These are phyloP conservation scores for Nakazawaea laoshanensis DNA, from an alignment of 805 yeast genomes.

Conservation along the genomic window DNA sequence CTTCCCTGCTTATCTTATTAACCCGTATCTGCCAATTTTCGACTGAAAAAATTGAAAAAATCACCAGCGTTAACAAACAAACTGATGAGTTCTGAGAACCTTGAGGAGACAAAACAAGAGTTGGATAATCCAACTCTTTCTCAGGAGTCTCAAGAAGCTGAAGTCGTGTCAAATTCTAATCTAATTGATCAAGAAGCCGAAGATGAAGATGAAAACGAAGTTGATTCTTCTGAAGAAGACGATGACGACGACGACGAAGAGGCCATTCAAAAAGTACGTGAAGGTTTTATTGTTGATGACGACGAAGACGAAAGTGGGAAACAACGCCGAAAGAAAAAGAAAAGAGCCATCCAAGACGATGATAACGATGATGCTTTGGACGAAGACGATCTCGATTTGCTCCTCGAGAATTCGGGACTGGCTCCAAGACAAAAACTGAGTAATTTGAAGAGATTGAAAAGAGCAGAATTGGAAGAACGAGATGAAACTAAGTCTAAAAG, in stretches of 20 bases:
- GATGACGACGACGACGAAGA: constrained; percentile 85
- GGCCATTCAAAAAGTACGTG: constrained; percentile 73
- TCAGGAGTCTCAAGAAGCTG: too few species aligned
- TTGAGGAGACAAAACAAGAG: too few species aligned
- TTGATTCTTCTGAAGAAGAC: constrained; percentile 83
- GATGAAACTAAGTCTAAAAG: constrained; percentile 16
- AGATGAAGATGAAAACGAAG: constrained; percentile 27
- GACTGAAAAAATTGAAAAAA: too few species aligned
- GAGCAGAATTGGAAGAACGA: constrained; percentile 32
- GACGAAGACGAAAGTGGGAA: constrained; percentile 63
- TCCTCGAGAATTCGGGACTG: constrained; percentile 86
- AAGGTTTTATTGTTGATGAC: constrained; percentile 91
- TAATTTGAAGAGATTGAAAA: constrained; percentile 75
- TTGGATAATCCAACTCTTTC: too few species aligned
- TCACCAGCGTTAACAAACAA: too few species aligned
- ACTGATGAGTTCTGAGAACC: too few species aligned
- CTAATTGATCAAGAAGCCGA: too few species aligned
- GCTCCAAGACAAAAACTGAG: constrained; percentile 31
- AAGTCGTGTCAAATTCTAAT: too few species aligned
- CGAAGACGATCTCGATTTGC: constrained; percentile 89
- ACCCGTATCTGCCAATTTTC: too few species aligned
- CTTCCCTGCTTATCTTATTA: too few species aligned
- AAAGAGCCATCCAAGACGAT: constrained; percentile 24
- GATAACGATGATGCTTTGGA: constrained; percentile 69
- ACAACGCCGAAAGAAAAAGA: constrained; percentile 29